Conservation (phyloP, 768 basidiomycete species). For the Termitomyces sp. region DNA sequence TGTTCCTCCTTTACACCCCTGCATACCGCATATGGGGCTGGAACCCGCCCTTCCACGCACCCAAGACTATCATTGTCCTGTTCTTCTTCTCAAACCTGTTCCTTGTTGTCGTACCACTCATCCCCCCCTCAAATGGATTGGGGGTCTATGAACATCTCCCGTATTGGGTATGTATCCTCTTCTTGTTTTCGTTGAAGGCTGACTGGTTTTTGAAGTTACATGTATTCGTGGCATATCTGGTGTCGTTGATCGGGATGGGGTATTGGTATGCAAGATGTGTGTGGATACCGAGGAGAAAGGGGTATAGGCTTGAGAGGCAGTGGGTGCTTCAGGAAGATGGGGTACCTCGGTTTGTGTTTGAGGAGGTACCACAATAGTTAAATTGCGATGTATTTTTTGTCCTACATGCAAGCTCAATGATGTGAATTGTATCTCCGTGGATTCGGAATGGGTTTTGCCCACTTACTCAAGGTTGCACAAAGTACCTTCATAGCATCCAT, state of each 20-base stretch:
- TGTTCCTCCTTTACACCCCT: slow-evolving; percentile 55
- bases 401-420: too few relatives aligned
- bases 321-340: slow-evolving; percentile 54
- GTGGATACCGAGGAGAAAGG: slow-evolving; percentile 43
- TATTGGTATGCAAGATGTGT: slow-evolving; percentile 57
- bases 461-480: too few relatives aligned
- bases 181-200: slow-evolving; percentile 32
- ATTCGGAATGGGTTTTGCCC: too few relatives aligned
- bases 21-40: slow-evolving; percentile 43
- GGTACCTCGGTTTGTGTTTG: slow-evolving; percentile 49
- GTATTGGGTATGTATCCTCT: slow-evolving; percentile 56
- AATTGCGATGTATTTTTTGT: too few relatives aligned
- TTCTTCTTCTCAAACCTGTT: slow-evolving; percentile 69
- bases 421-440: too few relatives aligned
- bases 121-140: slow-evolving; percentile 53
- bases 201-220: slow-evolving; percentile 36
- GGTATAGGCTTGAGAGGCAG: slow-evolving; percentile 48
- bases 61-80: slow-evolving; percentile 41
- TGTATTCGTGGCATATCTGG: slow-evolving; percentile 38
- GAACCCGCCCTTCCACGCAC: slow-evolving; percentile 63
- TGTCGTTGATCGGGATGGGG: slow-evolving; percentile 44
- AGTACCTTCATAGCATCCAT: too few relatives aligned
- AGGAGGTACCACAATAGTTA: background rate
- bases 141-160: slow-evolving; percentile 55
- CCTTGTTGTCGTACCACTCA: slow-evolving; percentile 55